A percentile compares a stretch with the other conserved stretches of the same genome.
Conservation (phyloP, 352 stramenopile species). For the Globisporangium heterothallicum region DNA sequence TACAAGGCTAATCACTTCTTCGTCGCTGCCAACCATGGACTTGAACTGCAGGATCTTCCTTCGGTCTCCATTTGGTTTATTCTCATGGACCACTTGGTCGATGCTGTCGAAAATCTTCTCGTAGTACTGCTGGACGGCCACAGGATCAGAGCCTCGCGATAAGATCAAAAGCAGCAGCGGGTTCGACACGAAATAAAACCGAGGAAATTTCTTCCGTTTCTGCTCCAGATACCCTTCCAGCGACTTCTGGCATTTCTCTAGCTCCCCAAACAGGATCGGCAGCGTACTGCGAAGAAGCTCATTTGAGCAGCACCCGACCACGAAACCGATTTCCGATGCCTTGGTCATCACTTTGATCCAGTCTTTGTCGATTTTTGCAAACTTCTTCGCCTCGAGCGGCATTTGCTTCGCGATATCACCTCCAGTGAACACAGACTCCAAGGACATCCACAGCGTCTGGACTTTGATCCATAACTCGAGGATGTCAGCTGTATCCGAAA, state of each 20-base stretch:
- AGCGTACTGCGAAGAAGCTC: conserved; percentile 80
- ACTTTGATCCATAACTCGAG: conserved; percentile 90
- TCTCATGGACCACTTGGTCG: conserved; percentile 71
- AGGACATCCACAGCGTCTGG: conserved; percentile 86
- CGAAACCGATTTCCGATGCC: conserved; percentile 69
- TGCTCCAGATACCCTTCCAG: conserved; percentile 90
- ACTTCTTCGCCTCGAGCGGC: conserved; percentile 90
- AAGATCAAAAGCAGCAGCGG: conserved; percentile 87
- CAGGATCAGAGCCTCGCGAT: conserved; percentile 76
- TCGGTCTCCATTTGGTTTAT: conserved; percentile 24
- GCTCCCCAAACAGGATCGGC: conserved; percentile 82
- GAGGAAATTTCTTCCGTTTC: conserved; percentile 87
- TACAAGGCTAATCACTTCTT: conserved; percentile 67
- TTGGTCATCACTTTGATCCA: conserved; percentile 89
- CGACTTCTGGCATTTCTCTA: conserved; percentile 91
- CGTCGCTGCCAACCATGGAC: conserved; percentile 55
- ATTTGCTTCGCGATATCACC: conserved; percentile 92
- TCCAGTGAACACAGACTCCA: conserved; percentile 91
- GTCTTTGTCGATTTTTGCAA: conserved; percentile 90
- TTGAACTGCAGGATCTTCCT: conserved; percentile 76
- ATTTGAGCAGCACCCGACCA: conserved; percentile 79
- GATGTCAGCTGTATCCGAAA: conserved; percentile 86
- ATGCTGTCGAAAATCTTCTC: conserved; percentile 86
- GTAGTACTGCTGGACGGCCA: conserved; percentile 81
- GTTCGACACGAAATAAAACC: conserved; percentile 92